Evolutionary conservation across 2,329 filamentous ascomycete species (phyloP).

Genomic region (Epichloe hybrida): DNA sequence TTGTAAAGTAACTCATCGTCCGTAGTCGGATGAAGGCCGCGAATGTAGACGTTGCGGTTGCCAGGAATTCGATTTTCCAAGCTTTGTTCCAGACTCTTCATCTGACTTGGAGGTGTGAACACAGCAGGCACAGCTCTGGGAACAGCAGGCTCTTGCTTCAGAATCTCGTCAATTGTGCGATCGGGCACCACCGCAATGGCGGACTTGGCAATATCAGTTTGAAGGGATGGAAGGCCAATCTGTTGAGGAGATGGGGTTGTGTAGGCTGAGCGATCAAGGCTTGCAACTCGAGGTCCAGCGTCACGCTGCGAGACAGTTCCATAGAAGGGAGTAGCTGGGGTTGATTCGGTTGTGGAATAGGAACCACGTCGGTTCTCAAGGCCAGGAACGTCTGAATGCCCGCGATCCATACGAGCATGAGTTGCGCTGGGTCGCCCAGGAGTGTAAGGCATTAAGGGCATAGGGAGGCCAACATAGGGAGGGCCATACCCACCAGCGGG

Average conservation of each 20-base stretch:
- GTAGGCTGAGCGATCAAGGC: constrained; percentile 49
- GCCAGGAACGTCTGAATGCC: constrained; percentile 42
- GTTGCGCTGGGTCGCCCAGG: constrained; percentile 33
- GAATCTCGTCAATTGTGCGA: constrained; percentile 46
- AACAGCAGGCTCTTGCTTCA: constrained; percentile 66
- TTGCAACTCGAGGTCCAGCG: constrained; percentile 43
- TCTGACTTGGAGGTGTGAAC: constrained; percentile 70
- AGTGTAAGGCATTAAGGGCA: constrained; percentile 35
- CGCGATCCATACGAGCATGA: constrained; percentile 34
- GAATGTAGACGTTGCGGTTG: constrained; percentile 97
- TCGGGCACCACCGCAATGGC: constrained; percentile 27
- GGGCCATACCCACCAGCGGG: constrained; percentile 21
- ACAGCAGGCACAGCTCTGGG: constrained; percentile 82
- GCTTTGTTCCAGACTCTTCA: constrained; percentile 86
- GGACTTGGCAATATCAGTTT: constrained; percentile 29
- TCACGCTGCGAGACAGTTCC: constrained; percentile 45
- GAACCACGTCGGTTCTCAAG: constrained; percentile 54
- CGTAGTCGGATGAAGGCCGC: constrained; percentile 86
- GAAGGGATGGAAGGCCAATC: constrained; percentile 28
- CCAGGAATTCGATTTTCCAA: constrained; percentile 82
- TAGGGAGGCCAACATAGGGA: constrained; percentile 23
- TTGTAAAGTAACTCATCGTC: constrained; percentile 80
- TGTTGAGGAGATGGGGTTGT: constrained; percentile 55
- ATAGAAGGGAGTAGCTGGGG: constrained; percentile 52
- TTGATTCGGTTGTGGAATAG: constrained; percentile 55